Conservation (phyloP, 495 filamentous ascomycete genomes). For the Aspergillus incahuasiensis region DNA sequence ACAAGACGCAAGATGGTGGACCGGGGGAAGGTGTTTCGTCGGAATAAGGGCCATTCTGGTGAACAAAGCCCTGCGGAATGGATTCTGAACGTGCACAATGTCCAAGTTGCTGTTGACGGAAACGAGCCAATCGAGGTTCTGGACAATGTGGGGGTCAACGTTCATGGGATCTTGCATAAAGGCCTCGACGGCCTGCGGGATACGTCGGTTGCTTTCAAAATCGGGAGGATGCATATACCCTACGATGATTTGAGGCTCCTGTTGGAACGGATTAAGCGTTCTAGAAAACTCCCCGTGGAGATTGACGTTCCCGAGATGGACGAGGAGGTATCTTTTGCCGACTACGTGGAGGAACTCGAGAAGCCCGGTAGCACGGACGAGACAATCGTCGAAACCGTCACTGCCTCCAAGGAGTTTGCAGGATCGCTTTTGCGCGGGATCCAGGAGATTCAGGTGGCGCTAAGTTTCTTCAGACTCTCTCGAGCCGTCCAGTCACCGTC, state of each 20-base stretch:
- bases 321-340: constrained; percentile 61
- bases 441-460: constrained; percentile 91
- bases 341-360: constrained; percentile 75
- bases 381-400: constrained; percentile 75
- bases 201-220: constrained; percentile 81
- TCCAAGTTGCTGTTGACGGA: constrained; percentile 82
- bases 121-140: constrained; percentile 82
- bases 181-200: constrained; percentile 83
- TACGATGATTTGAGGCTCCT: constrained; percentile 78
- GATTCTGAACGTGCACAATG: constrained; percentile 79
- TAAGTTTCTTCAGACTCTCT: constrained; percentile 86
- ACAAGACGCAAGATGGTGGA: constrained; percentile 89
- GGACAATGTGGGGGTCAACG: constrained; percentile 80
- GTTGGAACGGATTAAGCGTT: constrained; percentile 44
- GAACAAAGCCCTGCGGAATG: constrained; percentile 87
- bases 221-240: constrained; percentile 84
- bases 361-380: constrained; percentile 68
- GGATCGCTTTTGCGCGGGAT: constrained; percentile 88
- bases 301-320: constrained; percentile 36
- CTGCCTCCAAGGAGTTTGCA: constrained; percentile 88
- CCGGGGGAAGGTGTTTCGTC: constrained; percentile 83
- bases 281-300: constrained; percentile 25
- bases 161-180: constrained; percentile 90
- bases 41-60: constrained; percentile 62
- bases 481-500: constrained; percentile 65